Base-by-base conservation (phyloP, 495 filamentous ascomycete species). In the Ascodesmis nigricans region DNA sequence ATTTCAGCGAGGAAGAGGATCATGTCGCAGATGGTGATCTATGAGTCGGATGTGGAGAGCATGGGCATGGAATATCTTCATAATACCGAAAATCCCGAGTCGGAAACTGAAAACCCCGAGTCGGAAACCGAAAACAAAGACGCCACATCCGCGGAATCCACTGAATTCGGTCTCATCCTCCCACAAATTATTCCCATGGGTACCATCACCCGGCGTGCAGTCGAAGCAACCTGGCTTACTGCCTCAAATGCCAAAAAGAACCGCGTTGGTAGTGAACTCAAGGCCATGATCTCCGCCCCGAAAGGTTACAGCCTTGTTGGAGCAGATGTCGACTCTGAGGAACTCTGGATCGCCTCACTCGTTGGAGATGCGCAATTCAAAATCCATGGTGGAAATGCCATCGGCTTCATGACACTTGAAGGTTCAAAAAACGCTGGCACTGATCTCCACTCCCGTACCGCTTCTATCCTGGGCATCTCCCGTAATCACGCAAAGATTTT, bases 121-220 rank as follows among this genome's bases (percentile, higher is more conserved):
- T n/a, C n/a, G n/a, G n/a, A n/a, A 9, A 22, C 20, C 14, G 25
- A 35, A 15, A 26, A 26, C 25, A 6, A 23, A 13, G 17, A 3
- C 7, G 2, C 13, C 16, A 33, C 38, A 39, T 43, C 48, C 20
- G 35, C 55, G n/a, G n/a, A n/a, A n/a, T n/a, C 1, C 31, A 41
- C 29, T 23, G 39, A 16, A 39, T 36, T 65, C 5, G 87, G 87
- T 3, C 87, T 77, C 44, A 93, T 99, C 43, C 58, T 99, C n/a
- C 87, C 87, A n/a, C 87, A 99, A 47, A 57, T 99, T 34, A 93
- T 99, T 39, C 87, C 87, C 6, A 99, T 99, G 87, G 87, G 87
- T 9, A 99, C 87, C 11, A 75, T 99, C 36, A 99, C 87, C n/a
- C 67, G 87, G 23, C 71, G 87, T 41, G 81, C 87, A 0, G 87